Conservation (phyloP, 352 stramenopile species). For the Salisapilia sapeloensis region DNA sequence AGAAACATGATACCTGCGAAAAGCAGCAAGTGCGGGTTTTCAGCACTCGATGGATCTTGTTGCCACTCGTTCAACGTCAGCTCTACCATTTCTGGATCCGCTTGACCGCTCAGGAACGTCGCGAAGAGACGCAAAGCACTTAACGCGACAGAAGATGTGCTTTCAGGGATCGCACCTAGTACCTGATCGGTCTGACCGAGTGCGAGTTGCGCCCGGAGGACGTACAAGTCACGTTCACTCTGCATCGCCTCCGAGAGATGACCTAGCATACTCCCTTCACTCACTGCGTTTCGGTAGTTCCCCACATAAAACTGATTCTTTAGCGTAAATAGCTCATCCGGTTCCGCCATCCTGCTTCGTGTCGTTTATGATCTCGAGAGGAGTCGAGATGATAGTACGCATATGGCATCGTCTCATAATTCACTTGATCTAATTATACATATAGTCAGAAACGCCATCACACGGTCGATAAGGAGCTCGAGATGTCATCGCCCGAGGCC, state of each 20-base stretch:
- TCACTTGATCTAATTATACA: no score
- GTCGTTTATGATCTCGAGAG: no score
- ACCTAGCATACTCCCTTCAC: constrained; percentile 79
- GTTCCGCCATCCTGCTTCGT: constrained; percentile 63
- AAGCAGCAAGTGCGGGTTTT: constrained; percentile 86
- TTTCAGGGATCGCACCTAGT: constrained; percentile 71
- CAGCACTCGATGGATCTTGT: constrained; percentile 42
- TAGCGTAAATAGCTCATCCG: constrained; percentile 96
- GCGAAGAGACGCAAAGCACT: constrained; percentile 80
- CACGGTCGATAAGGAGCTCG: not conserved
- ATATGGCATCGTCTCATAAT: no score
- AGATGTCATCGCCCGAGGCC: constrained; percentile 40
- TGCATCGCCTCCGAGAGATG: constrained; percentile 77
- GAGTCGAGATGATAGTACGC: no score
- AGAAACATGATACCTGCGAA: constrained; percentile 90
- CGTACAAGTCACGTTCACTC: constrained; percentile 89
- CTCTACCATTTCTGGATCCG: constrained; percentile 77
- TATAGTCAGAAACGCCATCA: no score
- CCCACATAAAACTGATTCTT: constrained; percentile 95
- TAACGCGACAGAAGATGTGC: constrained; percentile 44
- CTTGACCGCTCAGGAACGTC: constrained; percentile 53
- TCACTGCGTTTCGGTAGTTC: constrained; percentile 90
- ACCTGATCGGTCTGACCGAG: constrained; percentile 84
- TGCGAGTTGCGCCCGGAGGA: constrained; percentile 82
- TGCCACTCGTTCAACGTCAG: constrained; percentile 87